A percentile compares a stretch with the other conserved stretches of the same genome.
phyloP scores from a whole-genome alignment of 805 yeast genomes.

The Lipomyces japonicus region DNA sequence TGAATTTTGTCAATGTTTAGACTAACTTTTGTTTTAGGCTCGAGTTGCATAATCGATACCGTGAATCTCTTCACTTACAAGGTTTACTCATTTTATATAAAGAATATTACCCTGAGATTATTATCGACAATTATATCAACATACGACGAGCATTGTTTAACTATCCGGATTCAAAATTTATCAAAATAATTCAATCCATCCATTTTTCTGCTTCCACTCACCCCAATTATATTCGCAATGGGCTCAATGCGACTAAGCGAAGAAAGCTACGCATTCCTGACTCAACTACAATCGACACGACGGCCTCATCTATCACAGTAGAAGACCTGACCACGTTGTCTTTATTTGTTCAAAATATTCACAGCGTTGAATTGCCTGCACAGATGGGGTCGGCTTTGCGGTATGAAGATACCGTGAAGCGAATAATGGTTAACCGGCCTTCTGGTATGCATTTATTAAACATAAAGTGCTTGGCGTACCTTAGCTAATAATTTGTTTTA shows the following conservation, averaged over 20 bases:
- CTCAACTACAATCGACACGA: conserved; percentile 1
- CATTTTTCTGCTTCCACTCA: not conserved
- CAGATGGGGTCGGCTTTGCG: conserved; percentile 22
- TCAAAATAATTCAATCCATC: conserved; percentile 1
- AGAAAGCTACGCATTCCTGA: conserved; percentile 10
- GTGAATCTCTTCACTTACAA: conserved; percentile 17
- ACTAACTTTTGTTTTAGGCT: conserved; percentile 1
- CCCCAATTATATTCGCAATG: not conserved
- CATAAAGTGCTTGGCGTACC: not conserved
- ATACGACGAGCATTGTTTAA: conserved; percentile 11
- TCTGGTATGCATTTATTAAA: not conserved
- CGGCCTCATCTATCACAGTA: conserved; percentile 10
- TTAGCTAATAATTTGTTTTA: not conserved
- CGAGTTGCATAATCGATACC: conserved; percentile 17
- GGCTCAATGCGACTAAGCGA: conserved; percentile 9
- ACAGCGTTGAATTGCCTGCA: conserved; percentile 17
- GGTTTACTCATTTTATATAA: conserved; percentile 21
- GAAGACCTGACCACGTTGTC: conserved; percentile 12
- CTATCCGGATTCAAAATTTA: conserved; percentile 15
- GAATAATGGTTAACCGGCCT: conserved; percentile 13
- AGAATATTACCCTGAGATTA: conserved; percentile 22
- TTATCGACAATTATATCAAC: conserved; percentile 5
- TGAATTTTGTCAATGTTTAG: not conserved
- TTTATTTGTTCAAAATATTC: conserved; percentile 10
- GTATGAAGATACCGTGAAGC: conserved; percentile 14